Base-by-base conservation (phyloP, 2,329 filamentous ascomycete species). In the Scytalidium lignicola region DNA sequence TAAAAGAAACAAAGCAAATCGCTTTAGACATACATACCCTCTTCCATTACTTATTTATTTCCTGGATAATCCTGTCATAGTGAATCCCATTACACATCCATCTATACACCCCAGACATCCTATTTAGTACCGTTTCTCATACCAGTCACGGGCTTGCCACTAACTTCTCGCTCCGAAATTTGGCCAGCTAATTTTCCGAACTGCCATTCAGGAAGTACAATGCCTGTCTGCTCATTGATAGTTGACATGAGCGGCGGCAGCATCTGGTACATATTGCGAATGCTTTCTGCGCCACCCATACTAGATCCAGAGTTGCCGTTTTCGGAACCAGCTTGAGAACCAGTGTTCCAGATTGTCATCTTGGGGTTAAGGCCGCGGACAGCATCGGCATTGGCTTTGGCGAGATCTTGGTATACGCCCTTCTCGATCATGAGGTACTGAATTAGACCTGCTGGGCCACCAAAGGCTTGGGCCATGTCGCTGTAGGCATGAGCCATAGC, bases 291-390 rank as follows among this genome's bases (percentile, higher is more conserved):
- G 8, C 75, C 67, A 51, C 88, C 83, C 48, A 78, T 71, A 40
- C 68, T 65, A 39, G 67, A 66, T 21, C 67, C 70, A 40, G 63
- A 70, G n/a, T 68, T 71, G 18, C 64, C 62, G 10, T 68, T 70
- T 26, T 54, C 53, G 17, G 53, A 49, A 3, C 59, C 60, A 41
- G 59, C 58, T 45, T 76, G 70, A 44, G 70, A 66, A 41, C 87
- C 87, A 8, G 89, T 95, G 65, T 89, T 93, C 90, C 89, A 95
- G 21, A 92, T 83, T 54, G 84, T 90, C 71, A 95, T 93, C 83
- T 95, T 95, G 56, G 90, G 90, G 66, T 90, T 80, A 57, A 95
- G 70, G 21, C 89, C 89, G 46, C 80, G 75, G 63, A 95, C 80
- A 26, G 88, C 89, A 26, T 75, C 66, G 43, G 86, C 88, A 59